Base-by-base conservation (phyloP, 1,284 basidiomycete species). In the Austropuccinia psidii region DNA sequence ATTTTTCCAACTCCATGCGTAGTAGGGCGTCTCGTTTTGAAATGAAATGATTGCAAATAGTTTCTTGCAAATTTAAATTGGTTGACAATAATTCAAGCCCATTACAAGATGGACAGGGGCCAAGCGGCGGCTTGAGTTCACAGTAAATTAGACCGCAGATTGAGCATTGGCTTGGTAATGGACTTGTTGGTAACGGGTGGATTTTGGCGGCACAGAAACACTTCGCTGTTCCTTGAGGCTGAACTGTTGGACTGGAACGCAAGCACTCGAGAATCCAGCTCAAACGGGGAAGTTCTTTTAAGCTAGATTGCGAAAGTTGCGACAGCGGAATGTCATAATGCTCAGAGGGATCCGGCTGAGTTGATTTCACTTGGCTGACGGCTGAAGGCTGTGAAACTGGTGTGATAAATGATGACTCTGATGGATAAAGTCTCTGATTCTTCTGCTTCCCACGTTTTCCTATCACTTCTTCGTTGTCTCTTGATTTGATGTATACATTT, bases 121-220 rank as follows among this genome's bases (percentile, higher is more conserved):
- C 50, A 1, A 65, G 45, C 9, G 61, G 45, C n/a, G 61, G 61
- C 39, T 65, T 65, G 5, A 65, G 7, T 65, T 33, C 29, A n/a
- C 61, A 65, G 29, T 49, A 65, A 29, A 65, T 65, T 47, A 65
- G 29, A 15, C 61, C 61, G 50, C 61, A 65, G 24, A 33, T 45
- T 15, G 27, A 27, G 29, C 61, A 65, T 43, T 65, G 61, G 21
- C 50, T 65, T 29, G 61, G 61, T 43, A 65, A 47, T 65, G 45
- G 43, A 47, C 61, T 35, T 43, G 39, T 49, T 2, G 61, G 61
- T 65, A 49, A 37, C n/a, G 45, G 31, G 29, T 65, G 61, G 24
- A 15, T 24, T 50, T 47, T 45, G 7, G 61, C 39, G 47, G 47
- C 61, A 50, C 61, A 65, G 50, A 65, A 65, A 65, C 61, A 65